Percentiles rank a stretch among this genome's conserved stretches.
These are phyloP conservation scores for Salix dunnii DNA, from an alignment of 345 rosid genomes.

Conservation along the genomic window DNA sequence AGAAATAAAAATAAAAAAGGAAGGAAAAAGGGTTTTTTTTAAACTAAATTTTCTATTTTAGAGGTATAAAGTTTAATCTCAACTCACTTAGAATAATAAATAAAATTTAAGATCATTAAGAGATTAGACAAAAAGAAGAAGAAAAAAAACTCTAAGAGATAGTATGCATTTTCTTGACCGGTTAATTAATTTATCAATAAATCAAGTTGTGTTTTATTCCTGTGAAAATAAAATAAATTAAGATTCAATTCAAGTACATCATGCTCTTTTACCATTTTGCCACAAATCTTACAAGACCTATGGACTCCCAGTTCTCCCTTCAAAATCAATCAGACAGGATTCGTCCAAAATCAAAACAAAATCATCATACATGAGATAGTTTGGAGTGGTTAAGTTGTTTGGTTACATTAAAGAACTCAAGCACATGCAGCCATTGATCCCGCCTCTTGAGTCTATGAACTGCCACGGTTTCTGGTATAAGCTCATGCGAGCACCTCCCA, in stretches of 20 bases:
- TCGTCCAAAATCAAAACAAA: neutral
- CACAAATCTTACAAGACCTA: neutral
- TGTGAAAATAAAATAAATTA: too few relatives aligned
- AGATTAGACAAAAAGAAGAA: too few relatives aligned
- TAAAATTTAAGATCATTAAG: too few relatives aligned
- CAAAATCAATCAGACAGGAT: neutral
- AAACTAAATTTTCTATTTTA: too few relatives aligned
- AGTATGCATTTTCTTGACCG: neutral
- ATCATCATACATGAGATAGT: neutral
- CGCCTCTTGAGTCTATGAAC: constrained; percentile 40
- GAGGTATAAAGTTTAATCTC: too few relatives aligned
- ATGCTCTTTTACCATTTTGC: neutral
- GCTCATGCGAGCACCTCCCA: constrained; percentile 39
- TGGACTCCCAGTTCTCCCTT: neutral
- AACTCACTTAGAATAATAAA: neutral
- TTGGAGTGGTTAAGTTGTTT: constrained; percentile 20
- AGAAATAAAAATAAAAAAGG: too few relatives aligned
- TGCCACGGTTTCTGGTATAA: constrained; percentile 31
- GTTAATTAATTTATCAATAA: neutral
- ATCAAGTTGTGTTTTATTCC: too few relatives aligned
- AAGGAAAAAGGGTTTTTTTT: too few relatives aligned
- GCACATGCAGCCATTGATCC: constrained; percentile 38
- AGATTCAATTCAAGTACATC: too few relatives aligned
- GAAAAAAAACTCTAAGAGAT: neutral
- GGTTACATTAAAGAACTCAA: constrained; percentile 40